Conservation (phyloP, 2,329 filamentous ascomycete species). For the Calonectria multiphialidica region DNA sequence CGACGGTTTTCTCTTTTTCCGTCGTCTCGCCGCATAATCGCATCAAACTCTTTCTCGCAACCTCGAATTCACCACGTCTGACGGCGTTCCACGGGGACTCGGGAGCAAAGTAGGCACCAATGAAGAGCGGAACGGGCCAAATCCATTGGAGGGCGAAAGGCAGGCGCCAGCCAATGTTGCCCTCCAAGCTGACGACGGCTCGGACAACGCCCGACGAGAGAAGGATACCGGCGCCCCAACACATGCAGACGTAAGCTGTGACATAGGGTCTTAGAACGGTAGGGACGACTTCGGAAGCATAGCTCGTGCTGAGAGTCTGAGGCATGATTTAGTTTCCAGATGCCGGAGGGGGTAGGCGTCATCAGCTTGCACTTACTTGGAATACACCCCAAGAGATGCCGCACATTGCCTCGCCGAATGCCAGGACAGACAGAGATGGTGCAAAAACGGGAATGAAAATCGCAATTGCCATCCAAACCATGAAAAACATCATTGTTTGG, state of each 20-base stretch:
- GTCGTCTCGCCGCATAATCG: constrained; percentile 39
- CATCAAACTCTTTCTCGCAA: constrained; percentile 39
- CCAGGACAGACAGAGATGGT: constrained; percentile 48
- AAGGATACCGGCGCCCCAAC: constrained; percentile 57
- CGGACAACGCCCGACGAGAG: constrained; percentile 55
- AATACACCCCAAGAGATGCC: constrained; percentile 53
- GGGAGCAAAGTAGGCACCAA: constrained; percentile 44
- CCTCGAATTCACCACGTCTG: constrained; percentile 42
- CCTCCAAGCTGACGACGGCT: constrained; percentile 46
- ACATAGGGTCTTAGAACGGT: constrained; percentile 53
- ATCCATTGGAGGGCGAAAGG: constrained; percentile 53
- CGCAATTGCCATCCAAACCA: constrained; percentile 24
- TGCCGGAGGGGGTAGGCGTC: background rate
- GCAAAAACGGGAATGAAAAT: constrained; percentile 46
- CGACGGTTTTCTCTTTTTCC: constrained; percentile 42
- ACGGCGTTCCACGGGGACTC: constrained; percentile 47
- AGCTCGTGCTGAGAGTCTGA: constrained; percentile 55
- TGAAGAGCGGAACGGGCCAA: constrained; percentile 45
- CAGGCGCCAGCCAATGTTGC: constrained; percentile 51
- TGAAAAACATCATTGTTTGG: constrained; percentile 35
- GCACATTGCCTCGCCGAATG: constrained; percentile 48
- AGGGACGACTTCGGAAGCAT: constrained; percentile 56
- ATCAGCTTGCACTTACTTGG: constrained; percentile 17
- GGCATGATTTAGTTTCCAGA: background rate
- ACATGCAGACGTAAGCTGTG: constrained; percentile 57